phyloP scores from a whole-genome alignment of 306 rosid species.

The Fagus sylvatica region DNA sequence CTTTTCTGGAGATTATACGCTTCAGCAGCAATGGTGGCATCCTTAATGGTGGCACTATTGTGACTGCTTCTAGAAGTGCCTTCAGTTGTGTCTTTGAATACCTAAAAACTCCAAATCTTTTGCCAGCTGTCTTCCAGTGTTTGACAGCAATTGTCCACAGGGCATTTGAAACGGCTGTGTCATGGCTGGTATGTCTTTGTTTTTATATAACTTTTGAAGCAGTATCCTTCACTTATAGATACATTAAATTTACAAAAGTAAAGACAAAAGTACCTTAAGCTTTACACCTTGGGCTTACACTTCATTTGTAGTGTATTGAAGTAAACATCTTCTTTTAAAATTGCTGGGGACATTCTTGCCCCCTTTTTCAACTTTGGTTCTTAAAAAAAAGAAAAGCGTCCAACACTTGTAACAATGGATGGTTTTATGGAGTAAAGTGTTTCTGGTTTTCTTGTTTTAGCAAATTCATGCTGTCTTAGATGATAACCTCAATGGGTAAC shows the following conservation, averaged over 20 bases:
- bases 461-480: not conserved
- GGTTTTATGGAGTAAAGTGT: not conserved
- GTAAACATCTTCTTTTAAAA: not conserved
- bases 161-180: constrained; percentile 84
- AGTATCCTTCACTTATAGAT: constrained; percentile 1
- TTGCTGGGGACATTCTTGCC: not conserved
- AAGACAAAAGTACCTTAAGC: not conserved
- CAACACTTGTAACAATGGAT: not conserved
- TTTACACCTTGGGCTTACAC: not conserved
- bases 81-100: constrained; percentile 94
- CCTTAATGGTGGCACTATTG: constrained; percentile 72
- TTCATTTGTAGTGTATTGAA: not conserved
- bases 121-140: constrained; percentile 96
- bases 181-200: constrained; percentile 79
- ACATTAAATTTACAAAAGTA: no score
- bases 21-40: constrained; percentile 96
- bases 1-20: constrained; percentile 93
- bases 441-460: not conserved
- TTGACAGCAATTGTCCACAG: constrained; percentile 87
- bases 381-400: not conserved
- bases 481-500: not conserved
- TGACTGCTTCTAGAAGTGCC: constrained; percentile 80
- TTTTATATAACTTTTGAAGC: constrained; percentile 26
- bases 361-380: not conserved
- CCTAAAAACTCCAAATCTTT: constrained; percentile 90